Evolutionary conservation across 352 stramenopile species (phyloP), one percentile per base, ranked within the genome.

Genomic region (Phytophthora meadii): DNA sequence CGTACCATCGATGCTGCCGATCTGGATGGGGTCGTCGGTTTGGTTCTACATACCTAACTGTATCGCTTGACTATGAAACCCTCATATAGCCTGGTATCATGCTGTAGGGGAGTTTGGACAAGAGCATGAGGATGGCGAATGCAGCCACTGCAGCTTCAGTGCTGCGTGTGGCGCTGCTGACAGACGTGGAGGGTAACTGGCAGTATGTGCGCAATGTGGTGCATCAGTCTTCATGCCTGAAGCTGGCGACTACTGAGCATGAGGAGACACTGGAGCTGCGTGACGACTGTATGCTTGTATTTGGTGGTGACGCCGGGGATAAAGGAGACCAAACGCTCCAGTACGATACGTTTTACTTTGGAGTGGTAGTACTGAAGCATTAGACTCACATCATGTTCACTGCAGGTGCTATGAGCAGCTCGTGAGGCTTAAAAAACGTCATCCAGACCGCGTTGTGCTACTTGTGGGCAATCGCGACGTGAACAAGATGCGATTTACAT

Each of bases 391-490:
- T 7, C 30, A 11, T n/a, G 6, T 22, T 9, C 6, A 37, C 9
- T 53, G 19, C 30, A 87, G 84, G 46, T 93, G 85, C 68, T 94
- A 93, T 40, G 79, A 87, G 42, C 72, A 93, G 62, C 80, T 98
- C 25, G 77, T 98, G 40, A 76, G 72, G 3, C 77, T 98, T 7
- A 98, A 98, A 74, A 79, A 88, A 56, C 68, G 79, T 28, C 85
- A 98, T 69, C 91, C 88, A 0, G 79, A 95, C 30, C 89, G 89
- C 47, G 93, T 98, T 12, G 85, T 96, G 71, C 74, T 98, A 45
- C 83, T 98, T 45, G 94, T 96, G 39, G 94, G 94, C 11, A 98
- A 98, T 64, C 89, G 94, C 49, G 94, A 98, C 74, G 82, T 97
- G 49, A 98, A 98, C 77, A 98, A 98, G 69, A 88, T 98, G 58